Conservation (phyloP, 306 rosid species). For the Dryas octopetala region DNA sequence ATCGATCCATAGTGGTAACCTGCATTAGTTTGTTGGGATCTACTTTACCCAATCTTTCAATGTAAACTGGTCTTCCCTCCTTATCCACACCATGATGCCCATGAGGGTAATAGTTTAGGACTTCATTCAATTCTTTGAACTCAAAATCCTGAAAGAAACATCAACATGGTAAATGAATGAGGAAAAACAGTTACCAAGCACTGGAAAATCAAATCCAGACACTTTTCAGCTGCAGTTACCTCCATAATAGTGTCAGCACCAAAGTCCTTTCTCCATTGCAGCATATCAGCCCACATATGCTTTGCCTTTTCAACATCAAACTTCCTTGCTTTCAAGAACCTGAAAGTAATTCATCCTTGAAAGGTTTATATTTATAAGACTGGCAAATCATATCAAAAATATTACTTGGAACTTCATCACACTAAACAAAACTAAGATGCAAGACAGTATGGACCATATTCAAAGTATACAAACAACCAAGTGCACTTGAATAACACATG, state of each 20-base stretch:
- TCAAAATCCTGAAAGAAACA: constrained; percentile 71
- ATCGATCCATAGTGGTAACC: constrained; percentile 87
- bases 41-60: constrained; percentile 93
- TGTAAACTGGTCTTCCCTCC: constrained; percentile 95
- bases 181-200: constrained; percentile 15
- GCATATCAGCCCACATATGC: constrained; percentile 98
- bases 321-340: constrained; percentile 94
- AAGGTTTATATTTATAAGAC: neutral
- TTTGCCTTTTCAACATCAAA: constrained; percentile 87
- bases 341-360: constrained; percentile 29
- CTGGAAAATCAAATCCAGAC: constrained; percentile 3
- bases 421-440: constrained; percentile 3
- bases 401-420: constrained; percentile 3
- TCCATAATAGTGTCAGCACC: constrained; percentile 74
- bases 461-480: neutral
- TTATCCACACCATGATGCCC: constrained; percentile 96
- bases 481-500: neutral
- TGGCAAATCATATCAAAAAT: neutral
- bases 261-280: constrained; percentile 89
- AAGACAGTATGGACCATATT: neutral
- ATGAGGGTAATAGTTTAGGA: constrained; percentile 77
- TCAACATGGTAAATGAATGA: constrained; percentile 19
- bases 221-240: constrained; percentile 37
- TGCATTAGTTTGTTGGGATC: constrained; percentile 95
- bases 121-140: constrained; percentile 72